Evolutionary conservation across 345 rosid genomes (phyloP), one percentile per base, ranked within the genome.

Genomic region (Chamaenerion angustifolium): DNA sequence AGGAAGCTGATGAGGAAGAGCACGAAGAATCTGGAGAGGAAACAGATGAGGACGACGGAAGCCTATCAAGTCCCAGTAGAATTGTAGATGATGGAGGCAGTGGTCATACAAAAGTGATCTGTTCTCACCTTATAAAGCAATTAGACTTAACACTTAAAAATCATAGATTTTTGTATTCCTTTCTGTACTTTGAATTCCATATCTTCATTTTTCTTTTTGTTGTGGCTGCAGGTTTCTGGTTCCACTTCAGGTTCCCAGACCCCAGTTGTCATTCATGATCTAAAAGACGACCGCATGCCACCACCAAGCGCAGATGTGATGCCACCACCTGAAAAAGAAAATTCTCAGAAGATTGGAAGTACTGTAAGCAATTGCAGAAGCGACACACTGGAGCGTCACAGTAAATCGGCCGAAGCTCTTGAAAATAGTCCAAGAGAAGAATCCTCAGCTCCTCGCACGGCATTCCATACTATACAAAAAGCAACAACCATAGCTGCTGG

Each of bases 31-130:
- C 81, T 56, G 85, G 78, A 40, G 74, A 52, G 43, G 71, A 69
- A 63, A 70, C 76, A 8, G 85, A 77, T 45, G 79, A 81, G 42
- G 79, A 76, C 54, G 46, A 56, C 46, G 79, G 74, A 49, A 65
- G 65, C 70, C 68, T 61, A 56, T 73, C 79, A 41, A 62, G 56
- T 60, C 70, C 69, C 63, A 67, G 68, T 49, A 74, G 57, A 23
- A 79, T 69, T 55, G 69, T 61, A 11, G 71, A 54, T 52, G 76
- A 83, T 42, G 64, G 23, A 27, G 73, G 70, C 43, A 55, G 67
- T 62, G 66, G 69, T 68, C 60, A 13, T 19, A 43, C 73, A n/a
- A 58, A 68, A 62, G 71, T 76, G 83, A 93, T 56, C 49, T 43
- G 71, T 59, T 56, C 62, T 51, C 65, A 11, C 40, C 37, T 27